These are phyloP conservation scores for Fusarium kyushuense DNA, from an alignment of 2,329 filamentous ascomycete genomes.

Conservation along the genomic window DNA sequence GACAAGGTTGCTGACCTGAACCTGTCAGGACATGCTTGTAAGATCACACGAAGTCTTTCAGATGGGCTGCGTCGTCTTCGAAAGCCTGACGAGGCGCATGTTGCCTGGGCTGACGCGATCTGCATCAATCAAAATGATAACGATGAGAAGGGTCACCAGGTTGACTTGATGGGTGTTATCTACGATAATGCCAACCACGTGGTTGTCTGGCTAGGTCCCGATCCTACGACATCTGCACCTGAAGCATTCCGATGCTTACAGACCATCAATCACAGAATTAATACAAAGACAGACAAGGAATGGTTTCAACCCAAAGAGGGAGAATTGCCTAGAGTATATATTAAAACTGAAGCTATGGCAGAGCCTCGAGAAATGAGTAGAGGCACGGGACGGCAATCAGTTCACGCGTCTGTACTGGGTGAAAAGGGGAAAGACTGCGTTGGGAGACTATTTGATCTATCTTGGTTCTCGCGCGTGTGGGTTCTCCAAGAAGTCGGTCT, in stretches of 20 bases:
- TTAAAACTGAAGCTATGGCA: neutral
- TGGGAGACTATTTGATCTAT: neutral
- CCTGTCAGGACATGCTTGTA: neutral
- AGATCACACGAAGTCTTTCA: constrained; percentile 5
- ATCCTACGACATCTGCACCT: neutral
- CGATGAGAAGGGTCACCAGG: constrained; percentile 15
- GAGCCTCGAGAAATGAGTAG: neutral
- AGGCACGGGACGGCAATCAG: too few relatives aligned
- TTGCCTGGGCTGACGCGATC: constrained; percentile 5
- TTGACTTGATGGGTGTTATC: constrained; percentile 21
- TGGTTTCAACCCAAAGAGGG: neutral
- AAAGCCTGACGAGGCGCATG: neutral
- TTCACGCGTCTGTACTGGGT: neutral
- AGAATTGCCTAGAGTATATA: neutral
- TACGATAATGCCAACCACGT: constrained; percentile 13
- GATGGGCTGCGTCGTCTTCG: constrained; percentile 13
- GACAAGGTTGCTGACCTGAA: neutral
- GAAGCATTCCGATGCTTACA: constrained; percentile 17
- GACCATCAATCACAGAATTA: constrained; percentile 13
- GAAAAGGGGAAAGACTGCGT: neutral
- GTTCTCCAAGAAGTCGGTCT: constrained; percentile 12
- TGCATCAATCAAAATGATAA: constrained; percentile 23
- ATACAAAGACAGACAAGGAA: constrained; percentile 7
- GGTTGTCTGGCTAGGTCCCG: constrained; percentile 18
- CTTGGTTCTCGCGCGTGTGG: constrained; percentile 21